Evolutionary conservation across 208 protist genomes (phyloP).

Genomic region (Leishmania turanica): DNA sequence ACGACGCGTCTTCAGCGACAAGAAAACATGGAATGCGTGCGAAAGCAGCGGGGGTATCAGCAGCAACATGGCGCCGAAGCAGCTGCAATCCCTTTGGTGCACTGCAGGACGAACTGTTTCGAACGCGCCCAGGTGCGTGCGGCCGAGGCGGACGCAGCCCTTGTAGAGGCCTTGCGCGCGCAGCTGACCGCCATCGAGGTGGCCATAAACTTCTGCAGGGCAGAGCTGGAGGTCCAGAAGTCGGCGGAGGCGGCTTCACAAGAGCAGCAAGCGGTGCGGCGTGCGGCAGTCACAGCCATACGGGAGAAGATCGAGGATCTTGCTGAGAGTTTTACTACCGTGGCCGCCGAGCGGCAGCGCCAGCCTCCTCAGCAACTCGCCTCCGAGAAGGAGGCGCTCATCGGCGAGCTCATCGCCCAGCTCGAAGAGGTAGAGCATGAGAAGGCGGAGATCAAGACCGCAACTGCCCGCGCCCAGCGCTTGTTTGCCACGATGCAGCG

Average conservation of each 20-base stretch:
- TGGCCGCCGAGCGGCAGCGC: not conserved
- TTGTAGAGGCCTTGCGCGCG: not conserved
- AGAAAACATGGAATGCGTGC: not conserved
- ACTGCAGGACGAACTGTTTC: not conserved
- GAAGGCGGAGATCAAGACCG: not conserved
- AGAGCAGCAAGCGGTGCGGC: not conserved
- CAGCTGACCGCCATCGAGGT: constrained; percentile 4
- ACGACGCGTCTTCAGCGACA: not conserved
- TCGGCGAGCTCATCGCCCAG: not conserved
- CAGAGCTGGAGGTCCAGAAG: constrained; percentile 1
- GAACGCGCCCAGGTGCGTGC: not conserved
- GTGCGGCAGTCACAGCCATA: not conserved
- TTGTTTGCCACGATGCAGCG: not conserved
- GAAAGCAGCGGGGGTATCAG: constrained; percentile 2
- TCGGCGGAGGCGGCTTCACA: not conserved
- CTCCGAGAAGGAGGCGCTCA: not conserved
- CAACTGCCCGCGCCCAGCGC: not conserved
- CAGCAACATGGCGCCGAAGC: not conserved
- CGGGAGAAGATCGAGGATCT: not conserved
- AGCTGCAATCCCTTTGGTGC: not conserved
- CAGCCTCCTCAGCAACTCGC: not conserved
- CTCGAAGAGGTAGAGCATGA: not conserved
- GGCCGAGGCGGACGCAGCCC: not conserved
- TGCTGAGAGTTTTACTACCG: not conserved
- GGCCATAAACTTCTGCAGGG: not conserved